Percentiles rank a stretch among this genome's conserved stretches.
These are phyloP conservation scores for Grammothele lineata DNA, from an alignment of 768 basidiomycete species.

Conservation along the genomic window DNA sequence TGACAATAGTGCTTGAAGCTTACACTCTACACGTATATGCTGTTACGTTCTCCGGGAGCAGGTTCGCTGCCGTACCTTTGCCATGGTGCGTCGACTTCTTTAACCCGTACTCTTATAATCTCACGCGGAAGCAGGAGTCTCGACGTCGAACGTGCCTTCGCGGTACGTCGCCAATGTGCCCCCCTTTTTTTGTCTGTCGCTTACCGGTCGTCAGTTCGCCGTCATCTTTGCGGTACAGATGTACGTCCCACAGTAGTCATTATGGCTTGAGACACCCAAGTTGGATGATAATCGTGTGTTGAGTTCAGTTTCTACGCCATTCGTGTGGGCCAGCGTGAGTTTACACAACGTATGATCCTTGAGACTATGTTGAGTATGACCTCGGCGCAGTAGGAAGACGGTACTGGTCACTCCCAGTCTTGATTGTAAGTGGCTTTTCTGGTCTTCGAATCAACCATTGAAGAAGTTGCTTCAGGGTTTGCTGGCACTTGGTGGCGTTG, in stretches of 20 bases:
- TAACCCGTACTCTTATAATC: too few relatives aligned
- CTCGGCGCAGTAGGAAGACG: conserved; percentile 2
- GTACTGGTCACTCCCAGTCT: conserved; percentile 3
- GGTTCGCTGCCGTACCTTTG: conserved; percentile 2
- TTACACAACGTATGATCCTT: too few relatives aligned
- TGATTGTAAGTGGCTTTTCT: conserved; percentile 4
- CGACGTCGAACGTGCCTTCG: conserved; percentile 9
- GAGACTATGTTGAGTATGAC: too few relatives aligned
- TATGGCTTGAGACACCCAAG: too few relatives aligned
- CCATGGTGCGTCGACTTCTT: conserved; percentile 3
- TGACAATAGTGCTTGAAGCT: conserved; percentile 6
- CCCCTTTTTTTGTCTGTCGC: too few relatives aligned
- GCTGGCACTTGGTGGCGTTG: not conserved
- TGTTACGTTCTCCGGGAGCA: conserved; percentile 1
- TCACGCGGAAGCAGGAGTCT: not conserved
- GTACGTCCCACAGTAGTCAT: not conserved
- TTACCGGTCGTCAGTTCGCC: not conserved
- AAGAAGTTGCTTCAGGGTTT: not conserved
- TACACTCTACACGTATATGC: conserved; percentile 9
- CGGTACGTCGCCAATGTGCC: conserved; percentile 1
- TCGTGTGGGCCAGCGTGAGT: conserved; percentile 6
- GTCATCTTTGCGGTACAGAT: conserved; percentile 11
- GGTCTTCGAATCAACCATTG: too few relatives aligned
- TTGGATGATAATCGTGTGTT: too few relatives aligned
- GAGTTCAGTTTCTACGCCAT: conserved; percentile 3